Base-by-base conservation (phyloP, 768 basidiomycete genomes). In the Mrakia hoshinonis region DNA sequence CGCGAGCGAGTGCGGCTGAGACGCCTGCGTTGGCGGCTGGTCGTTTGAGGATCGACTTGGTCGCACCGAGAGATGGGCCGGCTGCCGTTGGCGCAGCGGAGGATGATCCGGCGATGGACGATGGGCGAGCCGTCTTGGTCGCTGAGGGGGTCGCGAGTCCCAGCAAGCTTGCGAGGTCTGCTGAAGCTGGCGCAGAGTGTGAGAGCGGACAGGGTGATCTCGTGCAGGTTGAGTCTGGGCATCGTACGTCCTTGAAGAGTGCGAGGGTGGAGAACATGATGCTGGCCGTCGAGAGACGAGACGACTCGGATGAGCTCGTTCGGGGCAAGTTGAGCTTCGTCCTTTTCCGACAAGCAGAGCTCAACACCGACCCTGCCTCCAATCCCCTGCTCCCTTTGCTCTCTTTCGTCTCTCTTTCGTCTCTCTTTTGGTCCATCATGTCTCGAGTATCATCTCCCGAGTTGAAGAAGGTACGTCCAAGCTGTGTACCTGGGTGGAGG, bases 371-470 rank as follows among this genome's bases (percentile, higher is more conserved):
- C n/a, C 52, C 49, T 31, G 7, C 29, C n/a, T 12, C 54, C 36
- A 4, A 22, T 52, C 31, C 49, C 38, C 52, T 26, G 26, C 22
- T 47, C 58, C 26, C 31, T 26, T 60, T 47, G 47, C 38, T 60
- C 51, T 15, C 43, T 43, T 15, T 15, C 15, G 7, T 43, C 15
- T 43, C 43, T 15, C 43, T 43, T 43, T 43, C 43, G 43, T 43
- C 38, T 26, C 20, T 11, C 22, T 46, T 9, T 86, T 85, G 11
- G 88, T 86, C 61, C 89, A 81, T 73, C 78, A 91, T 93, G 91
- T 92, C 91, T 51, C 92, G 92, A 83, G 90, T 92, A 76, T 91
- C 92, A 55, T 92, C 96, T 81, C 95, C 95, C 73, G 95, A 98
- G 80, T 85, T 98, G 73, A 98, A 96, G 85, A 98, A 95, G 87